Evolutionary conservation across 164 flowering plant genomes (phyloP).

Genomic region (Sedum album): DNA sequence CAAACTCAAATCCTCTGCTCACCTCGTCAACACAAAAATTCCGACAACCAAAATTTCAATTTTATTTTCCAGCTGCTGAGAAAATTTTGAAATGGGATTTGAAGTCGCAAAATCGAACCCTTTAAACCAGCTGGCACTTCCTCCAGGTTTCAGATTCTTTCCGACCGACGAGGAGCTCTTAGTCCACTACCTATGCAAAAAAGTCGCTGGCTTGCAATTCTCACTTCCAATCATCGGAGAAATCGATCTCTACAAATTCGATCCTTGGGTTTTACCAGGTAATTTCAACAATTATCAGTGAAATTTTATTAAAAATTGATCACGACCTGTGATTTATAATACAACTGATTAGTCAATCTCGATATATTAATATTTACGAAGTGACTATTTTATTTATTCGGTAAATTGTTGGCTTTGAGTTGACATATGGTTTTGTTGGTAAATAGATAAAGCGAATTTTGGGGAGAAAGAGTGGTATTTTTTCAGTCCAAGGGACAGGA

Average conservation of each 20-base stretch:
- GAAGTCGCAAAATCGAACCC: slow-evolving; percentile 25
- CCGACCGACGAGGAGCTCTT: slow-evolving; percentile 64
- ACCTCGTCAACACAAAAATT: background rate
- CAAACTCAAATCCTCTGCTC: background rate
- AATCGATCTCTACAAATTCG: slow-evolving; percentile 53
- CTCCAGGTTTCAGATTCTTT: slow-evolving; percentile 56
- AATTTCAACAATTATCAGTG: background rate
- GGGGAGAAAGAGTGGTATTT: slow-evolving; percentile 94
- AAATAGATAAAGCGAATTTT: slow-evolving; percentile 64
- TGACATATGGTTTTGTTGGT: background rate
- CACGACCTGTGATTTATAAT: too few species aligned
- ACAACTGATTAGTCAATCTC: too few species aligned
- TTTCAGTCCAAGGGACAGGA: slow-evolving; percentile 41
- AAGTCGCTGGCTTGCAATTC: slow-evolving; percentile 47
- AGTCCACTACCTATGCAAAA: slow-evolving; percentile 46
- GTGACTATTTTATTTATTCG: background rate
- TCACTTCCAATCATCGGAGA: slow-evolving; percentile 39
- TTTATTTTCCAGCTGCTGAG: background rate
- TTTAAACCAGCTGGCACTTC: slow-evolving; percentile 38
- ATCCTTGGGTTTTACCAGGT: slow-evolving; percentile 60
- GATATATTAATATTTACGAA: too few species aligned
- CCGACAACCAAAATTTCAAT: too few species aligned
- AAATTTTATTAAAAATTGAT: too few species aligned
- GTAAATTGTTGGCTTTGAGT: background rate
- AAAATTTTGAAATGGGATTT: slow-evolving; percentile 24